Base-by-base conservation (phyloP, 768 basidiomycete species). In the Lactarius sp. region DNA sequence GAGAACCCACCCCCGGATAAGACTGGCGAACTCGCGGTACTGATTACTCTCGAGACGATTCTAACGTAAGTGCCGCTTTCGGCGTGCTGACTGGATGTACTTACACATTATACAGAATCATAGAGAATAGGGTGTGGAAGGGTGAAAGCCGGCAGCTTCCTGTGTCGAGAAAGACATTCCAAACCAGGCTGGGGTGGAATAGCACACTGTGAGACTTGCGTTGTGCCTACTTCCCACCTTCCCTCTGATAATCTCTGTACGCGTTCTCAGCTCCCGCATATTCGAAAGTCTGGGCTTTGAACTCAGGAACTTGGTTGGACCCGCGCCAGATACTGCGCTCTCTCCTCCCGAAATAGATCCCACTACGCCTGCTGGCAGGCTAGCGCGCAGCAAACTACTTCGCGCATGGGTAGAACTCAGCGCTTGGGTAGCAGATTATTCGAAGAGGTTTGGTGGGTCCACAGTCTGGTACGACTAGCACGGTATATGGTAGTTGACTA, bases 381-480 rank as follows among this genome's bases (percentile, higher is more conserved):
- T 78, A 60, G 82, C 79, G 64, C 80, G 85, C 5, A 80, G 80
- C 27, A 86, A 80, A 69, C 79, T 93, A 4, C 78, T 93, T 53
- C 82, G 92, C 39, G 88, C 86, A 34, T 93, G 92, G 92, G 80
- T 91, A 18, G 92, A 94, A 71, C 74, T 87, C 8, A 75, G 81
- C 46, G 81, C 88, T 3, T 93, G 85, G 85, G 68, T 86, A 20
- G 74, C 78, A 4, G 82, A 89, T 58, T 90, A 80, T 66, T 79
- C 77, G 58, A 80, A 78, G 41, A 71, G 75, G 33, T 67, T 83
- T 66, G 71, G 83, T 85, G 71, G 31, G 76, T 60, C 16, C 52
- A 65, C 44, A 14, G 31, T 62, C 70, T n/a, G 47, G 67, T 53
- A 4, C 46, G 34, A 22, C 18, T 47, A 5, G 42, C 12, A 2